Evolutionary conservation across 352 stramenopile genomes (phyloP).

Genomic region (Phytophthora agathidicida): DNA sequence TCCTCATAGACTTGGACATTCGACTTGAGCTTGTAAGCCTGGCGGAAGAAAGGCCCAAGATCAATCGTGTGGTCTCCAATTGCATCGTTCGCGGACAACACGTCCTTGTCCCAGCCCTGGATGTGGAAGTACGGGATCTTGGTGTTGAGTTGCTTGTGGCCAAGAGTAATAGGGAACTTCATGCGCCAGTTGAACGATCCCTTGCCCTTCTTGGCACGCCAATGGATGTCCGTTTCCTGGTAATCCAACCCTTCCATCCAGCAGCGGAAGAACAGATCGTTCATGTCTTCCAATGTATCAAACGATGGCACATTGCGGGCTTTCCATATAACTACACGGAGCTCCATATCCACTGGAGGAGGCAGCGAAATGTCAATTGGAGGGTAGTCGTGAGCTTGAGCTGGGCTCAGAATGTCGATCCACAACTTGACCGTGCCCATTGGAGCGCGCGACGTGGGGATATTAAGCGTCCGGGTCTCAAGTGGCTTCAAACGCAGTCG

Average conservation of each 20-base stretch:
- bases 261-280: conserved; percentile 92
- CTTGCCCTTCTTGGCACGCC: conserved; percentile 94
- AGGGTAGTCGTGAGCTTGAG: conserved; percentile 79
- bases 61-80: conserved; percentile 90
- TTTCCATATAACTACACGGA: conserved; percentile 94
- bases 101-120: conserved; percentile 94
- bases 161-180: conserved; percentile 92
- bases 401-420: conserved; percentile 90
- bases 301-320: conserved; percentile 89
- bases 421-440: conserved; percentile 90
- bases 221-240: conserved; percentile 94
- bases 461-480: conserved; percentile 86
- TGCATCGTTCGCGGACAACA: conserved; percentile 92
- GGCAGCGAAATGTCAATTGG: conserved; percentile 87
- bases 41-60: conserved; percentile 72
- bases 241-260: conserved; percentile 87
- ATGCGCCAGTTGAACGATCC: conserved; percentile 95
- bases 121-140: conserved; percentile 95
- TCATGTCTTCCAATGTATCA: conserved; percentile 90
- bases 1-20: conserved; percentile 86
- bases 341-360: conserved; percentile 85
- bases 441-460: conserved; percentile 79
- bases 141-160: conserved; percentile 83
- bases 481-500: conserved; percentile 75
- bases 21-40: conserved; percentile 80